Conservation (phyloP, 169 alveolate genomes). For the Plasmodium chabaudi region DNA sequence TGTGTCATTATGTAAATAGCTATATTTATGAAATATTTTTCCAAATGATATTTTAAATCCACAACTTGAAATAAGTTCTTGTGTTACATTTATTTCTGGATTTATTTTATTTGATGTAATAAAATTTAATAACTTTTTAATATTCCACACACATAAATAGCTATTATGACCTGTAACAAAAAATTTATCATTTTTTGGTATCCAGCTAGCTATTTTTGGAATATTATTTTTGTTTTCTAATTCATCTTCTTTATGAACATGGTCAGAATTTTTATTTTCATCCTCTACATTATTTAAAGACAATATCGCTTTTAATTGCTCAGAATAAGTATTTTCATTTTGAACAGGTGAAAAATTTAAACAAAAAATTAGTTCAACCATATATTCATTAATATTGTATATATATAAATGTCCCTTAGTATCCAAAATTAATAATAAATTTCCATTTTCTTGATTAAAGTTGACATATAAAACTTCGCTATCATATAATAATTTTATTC, state of each 20-base stretch:
- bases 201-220: conserved; percentile 72
- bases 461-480: conserved; percentile 60
- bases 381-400: conserved; percentile 64
- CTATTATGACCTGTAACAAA: conserved; percentile 73
- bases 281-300: neutral
- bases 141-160: conserved; percentile 62
- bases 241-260: neutral
- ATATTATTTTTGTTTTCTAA: conserved; percentile 21
- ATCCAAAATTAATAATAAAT: conserved; percentile 40
- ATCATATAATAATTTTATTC: conserved; percentile 63
- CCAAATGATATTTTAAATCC: conserved; percentile 38
- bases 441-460: conserved; percentile 67
- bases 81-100: conserved; percentile 39
- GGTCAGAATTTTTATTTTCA: neutral
- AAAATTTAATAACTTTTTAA: conserved; percentile 27
- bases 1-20: neutral
- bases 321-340: neutral
- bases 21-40: conserved; percentile 25
- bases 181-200: conserved; percentile 62
- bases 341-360: conserved; percentile 59
- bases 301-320: neutral
- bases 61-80: conserved; percentile 35
- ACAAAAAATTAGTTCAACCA: conserved; percentile 28
- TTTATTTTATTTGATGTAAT: conserved; percentile 22
- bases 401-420: conserved; percentile 67